These are phyloP conservation scores for Crepidotus sp. DNA, from an alignment of 1,284 basidiomycete genomes.

Conservation along the genomic window DNA sequence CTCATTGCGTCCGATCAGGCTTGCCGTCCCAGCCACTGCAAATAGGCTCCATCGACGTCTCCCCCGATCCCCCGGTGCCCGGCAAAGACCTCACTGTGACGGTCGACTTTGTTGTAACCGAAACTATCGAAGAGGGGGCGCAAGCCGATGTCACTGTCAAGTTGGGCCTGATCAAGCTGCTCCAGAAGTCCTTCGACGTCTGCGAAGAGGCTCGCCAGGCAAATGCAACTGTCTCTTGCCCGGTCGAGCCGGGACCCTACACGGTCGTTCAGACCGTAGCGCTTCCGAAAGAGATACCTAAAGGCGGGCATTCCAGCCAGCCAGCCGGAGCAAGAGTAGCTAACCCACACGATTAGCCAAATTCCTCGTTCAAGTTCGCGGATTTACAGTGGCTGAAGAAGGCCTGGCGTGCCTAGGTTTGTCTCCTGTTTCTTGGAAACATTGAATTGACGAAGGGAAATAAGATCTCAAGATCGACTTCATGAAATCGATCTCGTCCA, in stretches of 20 bases:
- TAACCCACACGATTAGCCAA: constrained; percentile 53
- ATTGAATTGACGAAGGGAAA: too few relatives aligned
- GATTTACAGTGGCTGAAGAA: constrained; percentile 71
- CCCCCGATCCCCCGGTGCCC: constrained; percentile 77
- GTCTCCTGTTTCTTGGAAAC: background rate
- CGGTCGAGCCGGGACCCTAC: constrained; percentile 62
- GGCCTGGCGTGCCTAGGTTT: constrained; percentile 67
- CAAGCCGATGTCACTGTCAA: constrained; percentile 84
- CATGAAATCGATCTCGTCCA: constrained; percentile 36
- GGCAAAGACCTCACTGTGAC: constrained; percentile 78
- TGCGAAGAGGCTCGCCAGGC: constrained; percentile 80
- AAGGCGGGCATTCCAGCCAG: constrained; percentile 44
- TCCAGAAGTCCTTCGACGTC: constrained; percentile 76
- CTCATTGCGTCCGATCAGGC: constrained; percentile 30
- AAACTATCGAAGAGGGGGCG: constrained; percentile 79
- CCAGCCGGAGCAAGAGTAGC: too few relatives aligned
- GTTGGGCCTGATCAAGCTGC: constrained; percentile 78
- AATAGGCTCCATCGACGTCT: constrained; percentile 59
- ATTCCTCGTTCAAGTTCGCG: constrained; percentile 69
- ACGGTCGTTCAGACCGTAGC: constrained; percentile 70
- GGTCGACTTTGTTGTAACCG: constrained; percentile 53
- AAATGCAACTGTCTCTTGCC: constrained; percentile 69
- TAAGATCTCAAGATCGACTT: constrained; percentile 73
- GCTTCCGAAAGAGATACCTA: constrained; percentile 84
- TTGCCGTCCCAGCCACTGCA: constrained; percentile 38